Conservation (phyloP, 495 filamentous ascomycete species). For the Aspergillus indologenus region DNA sequence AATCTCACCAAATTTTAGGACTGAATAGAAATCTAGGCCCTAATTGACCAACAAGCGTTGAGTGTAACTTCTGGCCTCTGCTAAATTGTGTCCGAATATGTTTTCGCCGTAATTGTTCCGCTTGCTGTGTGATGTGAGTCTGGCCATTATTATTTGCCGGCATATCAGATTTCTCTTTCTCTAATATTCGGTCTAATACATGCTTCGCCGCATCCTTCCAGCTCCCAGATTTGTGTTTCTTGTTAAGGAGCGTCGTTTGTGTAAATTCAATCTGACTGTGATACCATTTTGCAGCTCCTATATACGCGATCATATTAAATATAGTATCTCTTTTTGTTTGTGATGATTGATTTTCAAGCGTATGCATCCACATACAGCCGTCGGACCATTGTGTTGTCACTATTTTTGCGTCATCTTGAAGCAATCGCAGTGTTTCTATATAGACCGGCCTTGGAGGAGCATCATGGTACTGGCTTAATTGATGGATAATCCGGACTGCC, state of each 20-base stretch:
- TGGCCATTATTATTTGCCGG: too few relatives aligned
- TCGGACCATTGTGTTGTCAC: not conserved
- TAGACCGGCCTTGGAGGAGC: not conserved
- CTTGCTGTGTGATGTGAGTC: too few relatives aligned
- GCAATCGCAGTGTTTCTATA: not conserved
- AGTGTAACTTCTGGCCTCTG: constrained; percentile 3
- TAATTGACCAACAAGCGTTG: constrained; percentile 1
- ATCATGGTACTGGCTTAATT: not conserved
- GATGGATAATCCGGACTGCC: not conserved
- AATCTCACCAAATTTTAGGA: constrained; percentile 2
- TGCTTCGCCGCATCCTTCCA: not conserved
- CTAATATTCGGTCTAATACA: not conserved
- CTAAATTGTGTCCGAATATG: not conserved
- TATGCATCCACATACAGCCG: not conserved
- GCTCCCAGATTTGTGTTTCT: not conserved
- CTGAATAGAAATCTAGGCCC: constrained; percentile 2
- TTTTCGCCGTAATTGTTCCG: not conserved
- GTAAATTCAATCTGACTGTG: not conserved
- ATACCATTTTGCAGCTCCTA: not conserved
- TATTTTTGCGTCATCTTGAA: not conserved
- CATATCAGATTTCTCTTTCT: not conserved
- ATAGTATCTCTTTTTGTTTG: not conserved
- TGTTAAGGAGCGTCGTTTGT: not conserved
- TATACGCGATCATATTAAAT: not conserved
- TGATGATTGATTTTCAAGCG: not conserved